These are phyloP conservation scores for Chaetoceros muelleri DNA, from an alignment of 108 stramenopile species.

Conservation along the genomic window DNA sequence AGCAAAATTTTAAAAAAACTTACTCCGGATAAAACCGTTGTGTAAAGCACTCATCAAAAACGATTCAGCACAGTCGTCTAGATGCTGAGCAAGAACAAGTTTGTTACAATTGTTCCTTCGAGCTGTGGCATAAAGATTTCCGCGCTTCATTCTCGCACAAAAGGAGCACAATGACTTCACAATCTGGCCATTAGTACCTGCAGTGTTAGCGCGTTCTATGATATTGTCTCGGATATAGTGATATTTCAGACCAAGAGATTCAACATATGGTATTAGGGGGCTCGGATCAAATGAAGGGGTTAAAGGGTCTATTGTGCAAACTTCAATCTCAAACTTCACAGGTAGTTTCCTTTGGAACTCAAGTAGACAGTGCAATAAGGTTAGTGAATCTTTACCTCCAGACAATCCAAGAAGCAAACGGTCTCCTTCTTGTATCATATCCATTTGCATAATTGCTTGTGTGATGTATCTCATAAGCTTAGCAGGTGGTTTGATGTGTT, in stretches of 20 bases:
- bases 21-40: constrained; percentile 93
- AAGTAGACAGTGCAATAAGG: constrained; percentile 86
- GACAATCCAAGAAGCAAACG: constrained; percentile 88
- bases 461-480: constrained; percentile 79
- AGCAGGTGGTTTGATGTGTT: constrained; percentile 70
- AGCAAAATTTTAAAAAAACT: constrained; percentile 3
- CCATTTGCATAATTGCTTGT: constrained; percentile 84
- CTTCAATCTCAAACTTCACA: constrained; percentile 87
- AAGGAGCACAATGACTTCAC: constrained; percentile 89
- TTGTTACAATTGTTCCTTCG: constrained; percentile 87
- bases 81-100: constrained; percentile 94
- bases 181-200: constrained; percentile 79
- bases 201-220: constrained; percentile 72
- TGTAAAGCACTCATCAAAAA: constrained; percentile 98
- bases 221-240: constrained; percentile 92
- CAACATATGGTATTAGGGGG: constrained; percentile 93
- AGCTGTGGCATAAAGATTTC: constrained; percentile 89
- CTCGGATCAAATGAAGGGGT: constrained; percentile 96
- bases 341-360: constrained; percentile 82
- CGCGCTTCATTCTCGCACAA: constrained; percentile 97
- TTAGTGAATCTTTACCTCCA: constrained; percentile 97
- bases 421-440: constrained; percentile 91
- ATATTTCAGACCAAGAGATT: constrained; percentile 90
- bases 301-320: constrained; percentile 95
- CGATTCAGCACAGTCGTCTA: constrained; percentile 95